These are phyloP conservation scores for Coemansia javaensis DNA, from an alignment of 192 early-diverging fungal genomes.

Conservation along the genomic window DNA sequence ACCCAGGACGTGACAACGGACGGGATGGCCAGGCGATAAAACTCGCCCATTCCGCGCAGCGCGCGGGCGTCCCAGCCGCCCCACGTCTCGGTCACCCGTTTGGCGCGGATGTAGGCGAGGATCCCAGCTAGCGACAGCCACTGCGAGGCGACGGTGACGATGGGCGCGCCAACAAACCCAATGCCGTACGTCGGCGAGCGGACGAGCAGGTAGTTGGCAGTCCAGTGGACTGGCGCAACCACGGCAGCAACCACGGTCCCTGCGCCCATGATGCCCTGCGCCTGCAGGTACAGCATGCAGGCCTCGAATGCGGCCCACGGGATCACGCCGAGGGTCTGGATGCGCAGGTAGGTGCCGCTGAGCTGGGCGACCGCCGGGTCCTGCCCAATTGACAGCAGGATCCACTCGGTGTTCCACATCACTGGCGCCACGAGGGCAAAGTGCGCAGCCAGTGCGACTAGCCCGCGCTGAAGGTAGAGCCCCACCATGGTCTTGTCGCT, in stretches of 20 bases:
- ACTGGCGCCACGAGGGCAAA: slow-evolving; percentile 4
- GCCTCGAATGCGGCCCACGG: slow-evolving; percentile 74
- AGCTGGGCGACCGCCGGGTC: slow-evolving; percentile 58
- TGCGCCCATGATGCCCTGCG: slow-evolving; percentile 82
- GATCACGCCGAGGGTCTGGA: slow-evolving; percentile 64
- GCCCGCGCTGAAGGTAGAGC: slow-evolving; percentile 28
- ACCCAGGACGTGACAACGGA: slow-evolving; percentile 71
- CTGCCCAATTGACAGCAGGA: slow-evolving; percentile 59
- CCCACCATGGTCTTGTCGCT: no score
- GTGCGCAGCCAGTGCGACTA: slow-evolving; percentile 12
- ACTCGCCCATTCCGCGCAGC: slow-evolving; percentile 57
- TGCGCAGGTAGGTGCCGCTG: slow-evolving; percentile 57
- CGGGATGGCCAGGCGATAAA: slow-evolving; percentile 67
- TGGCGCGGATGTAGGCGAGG: slow-evolving; percentile 60
- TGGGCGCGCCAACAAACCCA: slow-evolving; percentile 76
- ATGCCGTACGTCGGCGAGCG: slow-evolving; percentile 57
- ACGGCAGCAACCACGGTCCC: slow-evolving; percentile 67
- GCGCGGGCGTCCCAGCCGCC: slow-evolving; percentile 74
- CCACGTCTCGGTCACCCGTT: slow-evolving; percentile 67
- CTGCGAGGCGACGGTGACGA: slow-evolving; percentile 66
- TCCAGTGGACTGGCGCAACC: slow-evolving; percentile 64
- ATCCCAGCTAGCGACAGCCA: slow-evolving; percentile 61
- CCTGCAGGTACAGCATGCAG: slow-evolving; percentile 73
- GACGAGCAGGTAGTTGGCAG: slow-evolving; percentile 73
- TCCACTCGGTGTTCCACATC: slow-evolving; percentile 31